phyloP scores from a whole-genome alignment of 192 early-diverging fungal species.

The Lunasporangiospora selenospora region DNA sequence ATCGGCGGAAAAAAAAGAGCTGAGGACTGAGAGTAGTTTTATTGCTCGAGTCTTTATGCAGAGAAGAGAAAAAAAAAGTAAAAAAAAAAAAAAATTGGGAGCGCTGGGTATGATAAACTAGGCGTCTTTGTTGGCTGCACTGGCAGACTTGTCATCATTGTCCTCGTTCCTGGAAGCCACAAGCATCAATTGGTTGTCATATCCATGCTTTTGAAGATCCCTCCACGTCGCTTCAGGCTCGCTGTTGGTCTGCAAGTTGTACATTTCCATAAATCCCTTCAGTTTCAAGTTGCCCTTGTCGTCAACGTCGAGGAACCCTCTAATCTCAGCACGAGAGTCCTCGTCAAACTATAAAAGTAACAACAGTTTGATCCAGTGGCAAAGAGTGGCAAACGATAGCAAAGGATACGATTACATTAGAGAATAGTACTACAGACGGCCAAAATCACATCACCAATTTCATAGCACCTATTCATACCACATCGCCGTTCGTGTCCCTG shows the following conservation, averaged over 20 bases:
- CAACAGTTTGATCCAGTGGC: neutral
- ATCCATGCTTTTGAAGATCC: constrained; percentile 73
- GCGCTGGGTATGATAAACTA: neutral
- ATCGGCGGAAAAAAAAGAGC: too few relatives aligned
- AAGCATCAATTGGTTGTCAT: constrained; percentile 56
- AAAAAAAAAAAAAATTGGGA: too few relatives aligned
- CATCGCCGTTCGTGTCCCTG: constrained; percentile 55
- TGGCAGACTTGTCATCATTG: constrained; percentile 9
- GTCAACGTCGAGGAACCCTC: constrained; percentile 69
- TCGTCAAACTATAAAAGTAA: constrained; percentile 20
- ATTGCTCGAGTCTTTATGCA: too few relatives aligned
- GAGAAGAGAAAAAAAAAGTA: too few relatives aligned
- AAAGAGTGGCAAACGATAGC: neutral
- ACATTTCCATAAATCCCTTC: constrained; percentile 84
- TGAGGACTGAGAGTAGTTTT: too few relatives aligned
- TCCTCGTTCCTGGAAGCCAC: constrained; percentile 52
- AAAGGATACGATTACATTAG: neutral
- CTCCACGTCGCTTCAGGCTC: constrained; percentile 79
- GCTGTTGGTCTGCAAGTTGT: constrained; percentile 71
- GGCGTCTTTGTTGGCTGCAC: neutral
- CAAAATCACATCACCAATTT: too few relatives aligned
- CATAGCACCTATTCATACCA: constrained; percentile 54
- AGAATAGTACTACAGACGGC: neutral
- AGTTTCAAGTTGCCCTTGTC: constrained; percentile 65
- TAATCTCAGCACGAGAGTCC: constrained; percentile 63